Evolutionary conservation across 2,329 filamentous ascomycete species (phyloP).

Genomic region (Aureobasidium sp.): DNA sequence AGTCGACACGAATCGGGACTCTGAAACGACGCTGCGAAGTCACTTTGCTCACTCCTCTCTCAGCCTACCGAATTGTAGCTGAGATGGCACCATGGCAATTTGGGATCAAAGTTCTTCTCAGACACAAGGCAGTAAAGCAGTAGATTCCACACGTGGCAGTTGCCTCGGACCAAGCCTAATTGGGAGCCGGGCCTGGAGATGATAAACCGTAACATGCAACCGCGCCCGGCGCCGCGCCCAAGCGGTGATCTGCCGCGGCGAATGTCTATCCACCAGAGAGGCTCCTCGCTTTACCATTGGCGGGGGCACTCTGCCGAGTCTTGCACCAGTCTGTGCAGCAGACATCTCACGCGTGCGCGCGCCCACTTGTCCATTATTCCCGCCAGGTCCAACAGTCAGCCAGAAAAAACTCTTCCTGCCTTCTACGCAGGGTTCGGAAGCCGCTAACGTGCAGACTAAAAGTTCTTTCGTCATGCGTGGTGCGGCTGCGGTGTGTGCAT

Average conservation of each 20-base stretch:
- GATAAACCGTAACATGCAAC: slow-evolving; percentile 9
- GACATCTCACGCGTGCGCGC: slow-evolving; percentile 6
- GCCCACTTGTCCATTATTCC: slow-evolving; percentile 5
- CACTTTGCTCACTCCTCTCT: background rate
- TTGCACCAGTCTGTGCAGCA: slow-evolving; percentile 10
- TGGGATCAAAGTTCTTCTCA: background rate
- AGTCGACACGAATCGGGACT: background rate
- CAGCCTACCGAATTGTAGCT: background rate
- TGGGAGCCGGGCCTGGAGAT: background rate
- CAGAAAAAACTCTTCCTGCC: slow-evolving; percentile 8
- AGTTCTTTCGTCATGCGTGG: slow-evolving; percentile 11
- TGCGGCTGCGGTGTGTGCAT: slow-evolving; percentile 10
- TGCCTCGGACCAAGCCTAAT: slow-evolving; percentile 10
- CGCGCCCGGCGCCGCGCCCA: background rate
- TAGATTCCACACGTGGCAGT: slow-evolving; percentile 5
- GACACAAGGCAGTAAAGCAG: background rate
- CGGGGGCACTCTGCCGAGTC: background rate
- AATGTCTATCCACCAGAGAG: background rate
- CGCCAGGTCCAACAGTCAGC: slow-evolving; percentile 8
- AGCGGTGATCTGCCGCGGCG: slow-evolving; percentile 9
- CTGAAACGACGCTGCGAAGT: slow-evolving; percentile 3
- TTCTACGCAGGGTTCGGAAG: slow-evolving; percentile 8
- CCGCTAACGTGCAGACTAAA: slow-evolving; percentile 10
- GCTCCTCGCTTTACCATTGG: background rate
- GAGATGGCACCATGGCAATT: background rate